Conservation (phyloP, 2,329 filamentous ascomycete species). For the Diplocarpon rosae region DNA sequence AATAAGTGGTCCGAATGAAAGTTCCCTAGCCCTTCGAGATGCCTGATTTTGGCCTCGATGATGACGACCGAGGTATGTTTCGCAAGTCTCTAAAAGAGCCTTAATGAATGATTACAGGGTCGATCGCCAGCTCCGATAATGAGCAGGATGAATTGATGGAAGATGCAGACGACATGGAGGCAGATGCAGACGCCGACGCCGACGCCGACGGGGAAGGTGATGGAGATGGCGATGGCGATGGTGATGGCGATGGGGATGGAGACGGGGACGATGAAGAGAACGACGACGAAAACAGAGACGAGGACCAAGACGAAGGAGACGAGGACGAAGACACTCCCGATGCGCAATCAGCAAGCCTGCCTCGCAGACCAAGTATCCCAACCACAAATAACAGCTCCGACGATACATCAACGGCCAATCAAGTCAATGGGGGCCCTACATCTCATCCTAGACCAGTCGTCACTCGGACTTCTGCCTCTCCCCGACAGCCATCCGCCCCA, state of each 20-base stretch:
- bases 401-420: slow-evolving; percentile 14
- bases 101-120: slow-evolving; percentile 19
- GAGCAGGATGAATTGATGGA: slow-evolving; percentile 51
- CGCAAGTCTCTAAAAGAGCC: background rate
- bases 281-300: slow-evolving; percentile 28
- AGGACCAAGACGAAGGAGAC: slow-evolving; percentile 39
- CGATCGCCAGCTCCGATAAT: slow-evolving; percentile 37
- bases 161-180: slow-evolving; percentile 30
- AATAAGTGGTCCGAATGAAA: slow-evolving; percentile 1
- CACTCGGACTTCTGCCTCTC: slow-evolving; percentile 25
- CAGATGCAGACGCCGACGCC: slow-evolving; percentile 21
- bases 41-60: slow-evolving; percentile 24
- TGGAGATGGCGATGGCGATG: slow-evolving; percentile 27
- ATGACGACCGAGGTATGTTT: slow-evolving; percentile 25
- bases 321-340: slow-evolving; percentile 32
- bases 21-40: slow-evolving; percentile 13
- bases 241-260: slow-evolving; percentile 26
- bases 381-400: slow-evolving; percentile 24
- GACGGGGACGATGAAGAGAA: slow-evolving; percentile 28
- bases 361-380: slow-evolving; percentile 20
- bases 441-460: slow-evolving; percentile 23
- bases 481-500: slow-evolving; percentile 24
- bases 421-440: slow-evolving; percentile 23
- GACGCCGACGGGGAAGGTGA: slow-evolving; percentile 26
- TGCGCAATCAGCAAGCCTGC: slow-evolving; percentile 17